These are phyloP conservation scores for Backusella mclennaniae DNA, from an alignment of 192 early-diverging fungal species.

Conservation along the genomic window DNA sequence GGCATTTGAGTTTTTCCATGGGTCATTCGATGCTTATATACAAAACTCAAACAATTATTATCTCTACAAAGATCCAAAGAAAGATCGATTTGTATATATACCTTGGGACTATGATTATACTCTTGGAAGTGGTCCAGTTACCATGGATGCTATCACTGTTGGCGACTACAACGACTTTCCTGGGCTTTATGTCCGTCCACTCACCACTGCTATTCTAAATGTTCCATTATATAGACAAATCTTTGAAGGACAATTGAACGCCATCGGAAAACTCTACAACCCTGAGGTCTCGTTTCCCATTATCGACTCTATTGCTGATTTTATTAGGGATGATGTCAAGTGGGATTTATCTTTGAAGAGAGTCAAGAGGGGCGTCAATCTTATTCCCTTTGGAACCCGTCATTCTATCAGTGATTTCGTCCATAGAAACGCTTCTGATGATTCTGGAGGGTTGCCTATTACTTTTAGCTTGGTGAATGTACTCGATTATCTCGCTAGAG, in stretches of 20 bases:
- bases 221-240: conserved; percentile 10
- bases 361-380: conserved; percentile 1
- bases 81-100: conserved; percentile 16
- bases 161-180: conserved; percentile 25
- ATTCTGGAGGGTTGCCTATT: background rate
- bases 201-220: conserved; percentile 19
- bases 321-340: conserved; percentile 25
- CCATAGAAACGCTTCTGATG: background rate
- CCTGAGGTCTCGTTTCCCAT: background rate
- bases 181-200: conserved; percentile 13
- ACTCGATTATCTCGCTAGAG: conserved; percentile 11
- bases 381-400: conserved; percentile 3
- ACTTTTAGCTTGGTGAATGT: background rate
- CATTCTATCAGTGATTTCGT: background rate
- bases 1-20: conserved; percentile 33
- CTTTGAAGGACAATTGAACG: conserved; percentile 13
- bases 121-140: conserved; percentile 27
- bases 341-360: conserved; percentile 24
- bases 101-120: conserved; percentile 28
- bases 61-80: conserved; percentile 23
- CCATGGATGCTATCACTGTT: conserved; percentile 9
- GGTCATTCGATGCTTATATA: conserved; percentile 24
- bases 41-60: conserved; percentile 31
- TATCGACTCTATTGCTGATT: conserved; percentile 17
- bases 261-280: conserved; percentile 12